Conservation (phyloP, 2,329 filamentous ascomycete genomes). For the Penicillium sp. region DNA sequence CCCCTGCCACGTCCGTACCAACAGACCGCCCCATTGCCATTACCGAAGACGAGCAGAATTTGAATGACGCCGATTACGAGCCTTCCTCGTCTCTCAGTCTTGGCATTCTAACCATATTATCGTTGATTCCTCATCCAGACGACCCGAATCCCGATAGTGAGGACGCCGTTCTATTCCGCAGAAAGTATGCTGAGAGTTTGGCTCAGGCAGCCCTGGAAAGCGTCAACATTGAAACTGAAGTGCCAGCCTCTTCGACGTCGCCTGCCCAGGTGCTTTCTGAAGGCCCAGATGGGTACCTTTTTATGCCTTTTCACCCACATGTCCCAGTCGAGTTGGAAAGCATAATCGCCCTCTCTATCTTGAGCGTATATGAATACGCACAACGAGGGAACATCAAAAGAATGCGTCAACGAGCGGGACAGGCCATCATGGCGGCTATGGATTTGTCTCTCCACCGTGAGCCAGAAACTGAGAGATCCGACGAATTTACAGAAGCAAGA, state of each 20-base stretch:
- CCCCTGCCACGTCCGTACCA: not conserved
- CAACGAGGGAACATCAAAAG: not conserved
- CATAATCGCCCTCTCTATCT: not conserved
- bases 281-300: too few relatives aligned
- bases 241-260: too few relatives aligned
- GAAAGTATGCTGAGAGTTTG: too few relatives aligned
- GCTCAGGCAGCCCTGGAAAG: too few relatives aligned
- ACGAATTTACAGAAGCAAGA: not conserved
- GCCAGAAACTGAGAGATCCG: not conserved
- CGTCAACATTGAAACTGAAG: too few relatives aligned
- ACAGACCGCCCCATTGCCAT: not conserved
- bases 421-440: slow-evolving; percentile 2
- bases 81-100: too few relatives aligned
- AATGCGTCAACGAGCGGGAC: slow-evolving; percentile 1
- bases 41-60: not conserved
- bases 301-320: not conserved
- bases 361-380: slow-evolving; percentile 3
- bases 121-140: too few relatives aligned
- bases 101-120: too few relatives aligned
- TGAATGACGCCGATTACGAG: too few relatives aligned
- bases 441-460: not conserved
- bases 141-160: too few relatives aligned
- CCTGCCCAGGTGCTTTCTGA: too few relatives aligned
- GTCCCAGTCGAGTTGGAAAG: not conserved
- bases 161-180: too few relatives aligned